Conservation (phyloP, 768 basidiomycete genomes). For the Cystobasidium tubakii region DNA sequence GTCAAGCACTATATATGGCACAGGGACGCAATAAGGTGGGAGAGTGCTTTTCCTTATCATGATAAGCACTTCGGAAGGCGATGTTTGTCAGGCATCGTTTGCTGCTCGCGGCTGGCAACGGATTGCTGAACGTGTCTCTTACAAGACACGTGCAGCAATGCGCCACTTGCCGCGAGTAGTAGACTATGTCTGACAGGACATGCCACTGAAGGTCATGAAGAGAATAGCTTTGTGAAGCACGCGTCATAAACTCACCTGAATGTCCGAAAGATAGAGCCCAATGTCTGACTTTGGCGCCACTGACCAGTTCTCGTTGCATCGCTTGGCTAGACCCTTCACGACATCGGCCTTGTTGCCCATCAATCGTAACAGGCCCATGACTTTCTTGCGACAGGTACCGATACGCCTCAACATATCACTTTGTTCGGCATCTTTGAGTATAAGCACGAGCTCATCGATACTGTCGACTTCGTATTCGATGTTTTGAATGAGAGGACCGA, state of each 20-base stretch:
- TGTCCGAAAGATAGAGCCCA: conserved; percentile 89
- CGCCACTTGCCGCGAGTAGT: too few species aligned
- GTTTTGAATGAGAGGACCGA: conserved; percentile 93
- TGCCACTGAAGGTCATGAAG: too few species aligned
- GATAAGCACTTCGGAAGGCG: too few species aligned
- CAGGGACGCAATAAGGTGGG: too few species aligned
- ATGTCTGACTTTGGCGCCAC: conserved; percentile 97
- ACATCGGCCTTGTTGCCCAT: conserved; percentile 99
- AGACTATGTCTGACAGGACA: too few species aligned
- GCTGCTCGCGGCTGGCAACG: too few species aligned
- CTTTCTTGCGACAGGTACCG: conserved; percentile 96
- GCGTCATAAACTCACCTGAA: conserved; percentile 64
- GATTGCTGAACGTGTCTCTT: too few species aligned
- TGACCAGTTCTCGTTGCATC: conserved; percentile 98
- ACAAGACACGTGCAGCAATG: too few species aligned
- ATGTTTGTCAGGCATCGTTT: too few species aligned
- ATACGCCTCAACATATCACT: conserved; percentile 97
- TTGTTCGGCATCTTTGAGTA: conserved; percentile 90
- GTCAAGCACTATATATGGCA: too few species aligned
- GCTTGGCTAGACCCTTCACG: conserved; percentile 94
- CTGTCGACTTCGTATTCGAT: conserved; percentile 99
- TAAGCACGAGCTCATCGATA: conserved; percentile 95
- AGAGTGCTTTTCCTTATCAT: too few species aligned
- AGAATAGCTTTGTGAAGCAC: too few species aligned
- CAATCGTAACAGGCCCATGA: conserved; percentile 89